These are phyloP conservation scores for Rhizopus arrhizus DNA, from an alignment of 371 early-diverging fungal species.

Conservation along the genomic window DNA sequence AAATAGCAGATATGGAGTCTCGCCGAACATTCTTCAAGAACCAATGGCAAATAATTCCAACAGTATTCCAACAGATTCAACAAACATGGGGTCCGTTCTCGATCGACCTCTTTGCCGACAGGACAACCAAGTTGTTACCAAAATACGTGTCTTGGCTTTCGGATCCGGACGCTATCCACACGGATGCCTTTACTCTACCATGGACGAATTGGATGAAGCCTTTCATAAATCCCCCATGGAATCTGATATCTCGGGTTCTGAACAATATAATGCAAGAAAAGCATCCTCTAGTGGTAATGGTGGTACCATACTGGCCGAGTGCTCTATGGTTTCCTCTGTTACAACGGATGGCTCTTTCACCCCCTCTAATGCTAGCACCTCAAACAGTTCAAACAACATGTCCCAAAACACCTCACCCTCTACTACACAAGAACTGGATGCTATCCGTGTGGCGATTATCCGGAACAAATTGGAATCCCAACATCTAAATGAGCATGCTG, in stretches of 20 bases:
- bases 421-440: too few relatives aligned
- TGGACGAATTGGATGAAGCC: constrained; percentile 5
- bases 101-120: constrained; percentile 29
- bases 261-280: constrained; percentile 11
- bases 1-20: constrained; percentile 19
- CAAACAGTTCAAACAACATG: constrained; percentile 2
- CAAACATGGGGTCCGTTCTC: constrained; percentile 4
- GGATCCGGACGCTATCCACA: constrained; percentile 17
- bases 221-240: constrained; percentile 19
- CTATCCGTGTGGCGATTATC: too few relatives aligned
- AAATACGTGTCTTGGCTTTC: constrained; percentile 25
- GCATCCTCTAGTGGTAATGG: constrained; percentile 6
- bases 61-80: constrained; percentile 12
- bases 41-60: constrained; percentile 10
- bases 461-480: too few relatives aligned
- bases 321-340: constrained; percentile 28
- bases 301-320: constrained; percentile 16
- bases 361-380: constrained; percentile 15
- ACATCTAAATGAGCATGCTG: too few relatives aligned
- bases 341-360: constrained; percentile 6
- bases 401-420: too few relatives aligned
- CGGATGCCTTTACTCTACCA: constrained; percentile 8
- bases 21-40: constrained; percentile 12
- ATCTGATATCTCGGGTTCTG: constrained; percentile 12
- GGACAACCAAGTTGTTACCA: constrained; percentile 18